A percentile compares a stretch with the other conserved stretches of the same genome.
Conservation (phyloP, 176 grass and related monocot species). For the Avena atlantica region DNA sequence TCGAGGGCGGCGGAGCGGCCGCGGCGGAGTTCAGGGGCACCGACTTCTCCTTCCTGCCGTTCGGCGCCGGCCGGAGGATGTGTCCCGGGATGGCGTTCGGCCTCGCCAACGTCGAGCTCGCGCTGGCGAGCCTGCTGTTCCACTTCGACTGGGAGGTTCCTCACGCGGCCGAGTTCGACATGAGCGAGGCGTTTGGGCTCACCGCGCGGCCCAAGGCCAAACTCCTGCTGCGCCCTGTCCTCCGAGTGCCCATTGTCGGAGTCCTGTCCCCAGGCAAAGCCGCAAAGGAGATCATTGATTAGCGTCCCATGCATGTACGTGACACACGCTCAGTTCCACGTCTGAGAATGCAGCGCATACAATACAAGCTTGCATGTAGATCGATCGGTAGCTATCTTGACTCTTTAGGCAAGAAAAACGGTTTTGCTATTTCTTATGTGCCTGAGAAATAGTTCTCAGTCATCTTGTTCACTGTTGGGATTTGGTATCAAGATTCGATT, state of each 20-base stretch:
- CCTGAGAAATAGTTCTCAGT: too few species aligned
- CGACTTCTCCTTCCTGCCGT: conserved; percentile 37
- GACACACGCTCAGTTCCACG: background rate
- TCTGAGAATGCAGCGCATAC: background rate
- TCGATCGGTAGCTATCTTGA: too few species aligned
- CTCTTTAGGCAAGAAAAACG: too few species aligned
- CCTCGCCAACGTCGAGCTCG: conserved; percentile 50
- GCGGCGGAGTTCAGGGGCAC: background rate
- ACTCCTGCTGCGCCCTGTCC: background rate
- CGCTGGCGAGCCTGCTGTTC: conserved; percentile 43
- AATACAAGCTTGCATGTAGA: too few species aligned
- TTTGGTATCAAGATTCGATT: too few species aligned
- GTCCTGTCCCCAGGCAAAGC: background rate
- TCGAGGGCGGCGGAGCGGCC: too few species aligned
- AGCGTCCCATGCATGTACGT: background rate
- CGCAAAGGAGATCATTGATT: background rate
- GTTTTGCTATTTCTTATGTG: too few species aligned
- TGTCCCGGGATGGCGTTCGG: conserved; percentile 52
- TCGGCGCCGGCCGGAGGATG: conserved; percentile 56
- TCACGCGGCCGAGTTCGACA: background rate
- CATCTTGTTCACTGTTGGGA: too few species aligned
- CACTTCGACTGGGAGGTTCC: conserved; percentile 55
- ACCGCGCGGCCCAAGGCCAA: background rate
- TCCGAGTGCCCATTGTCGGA: background rate
- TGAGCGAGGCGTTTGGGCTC: background rate